phyloP scores from a whole-genome alignment of 352 stramenopile genomes.

The Thalassiosira mediterranea region DNA sequence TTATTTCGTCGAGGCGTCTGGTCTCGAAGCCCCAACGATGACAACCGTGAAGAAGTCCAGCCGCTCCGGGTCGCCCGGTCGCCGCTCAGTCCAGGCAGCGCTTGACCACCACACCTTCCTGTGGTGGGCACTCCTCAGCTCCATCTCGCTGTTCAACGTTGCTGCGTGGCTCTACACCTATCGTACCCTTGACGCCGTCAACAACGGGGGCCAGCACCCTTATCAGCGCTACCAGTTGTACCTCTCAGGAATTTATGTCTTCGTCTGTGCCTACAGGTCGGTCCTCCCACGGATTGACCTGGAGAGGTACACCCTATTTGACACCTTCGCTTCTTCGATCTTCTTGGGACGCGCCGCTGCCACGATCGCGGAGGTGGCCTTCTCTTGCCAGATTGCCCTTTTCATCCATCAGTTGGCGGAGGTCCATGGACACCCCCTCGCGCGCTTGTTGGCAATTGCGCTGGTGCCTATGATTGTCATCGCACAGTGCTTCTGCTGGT shows the following conservation, averaged over 20 bases:
- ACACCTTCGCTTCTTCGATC: constrained; percentile 39
- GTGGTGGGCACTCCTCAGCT: constrained; percentile 14
- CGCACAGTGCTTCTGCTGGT: constrained; percentile 50
- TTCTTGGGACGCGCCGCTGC: constrained; percentile 34
- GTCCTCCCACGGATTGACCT: constrained; percentile 48
- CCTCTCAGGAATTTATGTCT: constrained; percentile 46
- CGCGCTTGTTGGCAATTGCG: background rate
- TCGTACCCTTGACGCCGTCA: background rate
- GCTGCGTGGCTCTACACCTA: constrained; percentile 19
- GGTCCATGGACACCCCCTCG: constrained; percentile 23
- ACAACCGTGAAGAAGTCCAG: too few relatives aligned
- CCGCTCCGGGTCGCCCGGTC: too few relatives aligned
- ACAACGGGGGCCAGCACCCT: background rate
- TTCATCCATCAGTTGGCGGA: constrained; percentile 34
- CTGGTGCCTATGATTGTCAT: constrained; percentile 29
- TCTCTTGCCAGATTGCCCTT: constrained; percentile 16
- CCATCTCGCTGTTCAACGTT: constrained; percentile 31
- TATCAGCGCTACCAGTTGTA: constrained; percentile 36
- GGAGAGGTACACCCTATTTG: constrained; percentile 43
- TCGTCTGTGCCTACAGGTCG: constrained; percentile 44
- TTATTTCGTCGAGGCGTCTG: too few relatives aligned
- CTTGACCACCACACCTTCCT: constrained; percentile 19
- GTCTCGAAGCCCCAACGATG: too few relatives aligned
- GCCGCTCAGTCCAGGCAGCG: background rate
- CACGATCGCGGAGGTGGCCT: constrained; percentile 35